Evolutionary conservation across 106 monocot genomes (phyloP), one percentile per base, ranked within the genome.

Genomic region (Xerophyta viscosa): DNA sequence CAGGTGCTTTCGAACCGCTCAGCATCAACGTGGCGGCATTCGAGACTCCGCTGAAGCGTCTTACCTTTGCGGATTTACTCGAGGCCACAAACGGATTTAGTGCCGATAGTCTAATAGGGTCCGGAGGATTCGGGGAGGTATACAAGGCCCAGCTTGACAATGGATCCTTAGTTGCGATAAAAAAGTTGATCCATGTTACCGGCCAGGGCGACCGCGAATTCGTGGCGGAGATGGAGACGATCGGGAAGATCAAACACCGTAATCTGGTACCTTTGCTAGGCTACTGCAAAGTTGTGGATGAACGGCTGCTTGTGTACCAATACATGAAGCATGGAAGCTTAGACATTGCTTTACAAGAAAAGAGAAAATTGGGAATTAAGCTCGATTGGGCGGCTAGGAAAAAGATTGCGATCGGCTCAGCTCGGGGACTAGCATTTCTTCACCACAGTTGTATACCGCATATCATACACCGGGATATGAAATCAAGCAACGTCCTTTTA

Each of bases 211-310:
- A 91, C 46, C 41, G 85, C n/a, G 91, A 91, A 41, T 86, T 91
- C 78, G 78, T 63, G 5, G 91, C 91, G 1, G 91, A 91, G 72
- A 86, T 91, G 91, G 85, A 91, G 48, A 91, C 91, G 12, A 81
- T 86, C 27, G 85, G 85, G 17, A 91, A 79, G 66, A 71, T 86
- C 65, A 85, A 82, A 41, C 91, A 91, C 67, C 68, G 72, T 5
- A 86, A 91, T 57, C 81, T 91, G 24, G 91, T 86, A 1, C 91
- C 91, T 0, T 60, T 91, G 18, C 70, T 91, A 0, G 91, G 91
- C 21, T 91, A 82, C 68, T 91, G 91, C 75, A 86, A 82, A 69
- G 49, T 85, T 22, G 91, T 85, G 4, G 91, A 86, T 14, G 85
- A 86, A 43, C 27, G 91, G 26, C 85, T 91, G 20, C 66, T 91